Conservation (phyloP, 371 early-diverging fungal genomes). For the Gilbertella persicaria region DNA sequence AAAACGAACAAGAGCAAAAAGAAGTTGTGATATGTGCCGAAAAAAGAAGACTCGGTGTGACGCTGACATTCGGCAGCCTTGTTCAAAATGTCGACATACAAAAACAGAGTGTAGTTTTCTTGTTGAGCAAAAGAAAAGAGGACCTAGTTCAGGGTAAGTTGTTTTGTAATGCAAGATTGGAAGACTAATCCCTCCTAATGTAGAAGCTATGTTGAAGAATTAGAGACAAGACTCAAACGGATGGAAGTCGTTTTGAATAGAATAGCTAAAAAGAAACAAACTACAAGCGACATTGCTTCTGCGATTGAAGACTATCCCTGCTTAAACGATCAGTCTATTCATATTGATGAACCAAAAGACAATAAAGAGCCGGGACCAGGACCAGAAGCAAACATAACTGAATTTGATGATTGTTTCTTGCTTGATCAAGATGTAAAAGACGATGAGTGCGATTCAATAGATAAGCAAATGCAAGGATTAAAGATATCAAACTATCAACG, state of each 20-base stretch:
- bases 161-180: too few species aligned
- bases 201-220: constrained; percentile 33
- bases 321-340: too few species aligned
- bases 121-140: constrained; percentile 40
- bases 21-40: constrained; percentile 30
- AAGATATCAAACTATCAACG: constrained; percentile 40
- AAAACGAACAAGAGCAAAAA: constrained; percentile 26
- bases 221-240: constrained; percentile 35
- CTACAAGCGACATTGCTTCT: too few species aligned
- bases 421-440: too few species aligned
- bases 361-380: too few species aligned
- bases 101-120: constrained; percentile 31
- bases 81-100: constrained; percentile 32
- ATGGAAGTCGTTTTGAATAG: constrained; percentile 35
- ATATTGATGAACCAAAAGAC: too few species aligned
- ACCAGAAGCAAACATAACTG: too few species aligned
- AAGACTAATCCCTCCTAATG: too few species aligned
- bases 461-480: constrained; percentile 25
- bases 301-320: too few species aligned
- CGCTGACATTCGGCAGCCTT: constrained; percentile 31
- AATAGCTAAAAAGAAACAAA: constrained; percentile 5
- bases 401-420: too few species aligned
- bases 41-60: constrained; percentile 31
- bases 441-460: too few species aligned
- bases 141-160: constrained; percentile 32